These are phyloP conservation scores for Polymyxa betae DNA, from an alignment of 208 protist genomes.

Conservation along the genomic window DNA sequence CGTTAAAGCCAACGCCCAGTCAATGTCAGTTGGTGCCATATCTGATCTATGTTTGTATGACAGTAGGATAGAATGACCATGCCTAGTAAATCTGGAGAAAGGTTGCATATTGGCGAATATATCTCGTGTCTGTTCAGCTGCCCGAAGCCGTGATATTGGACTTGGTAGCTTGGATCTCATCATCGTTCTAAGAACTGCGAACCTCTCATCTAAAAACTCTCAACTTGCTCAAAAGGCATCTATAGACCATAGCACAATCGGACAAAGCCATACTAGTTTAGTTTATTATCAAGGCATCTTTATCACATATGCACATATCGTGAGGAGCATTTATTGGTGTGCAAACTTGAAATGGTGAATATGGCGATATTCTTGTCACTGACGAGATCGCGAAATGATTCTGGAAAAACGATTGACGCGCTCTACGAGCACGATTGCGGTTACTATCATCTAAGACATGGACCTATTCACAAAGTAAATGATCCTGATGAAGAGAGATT, in stretches of 20 bases:
- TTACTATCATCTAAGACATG: background rate
- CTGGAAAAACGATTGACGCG: too few relatives aligned
- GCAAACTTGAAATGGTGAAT: background rate
- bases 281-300: background rate
- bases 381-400: background rate
- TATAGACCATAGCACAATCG: background rate
- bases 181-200: background rate
- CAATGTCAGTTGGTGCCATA: background rate
- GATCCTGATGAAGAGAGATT: background rate
- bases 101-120: background rate
- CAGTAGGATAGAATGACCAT: background rate
- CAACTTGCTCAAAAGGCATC: background rate
- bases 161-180: background rate
- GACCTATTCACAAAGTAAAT: background rate
- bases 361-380: background rate
- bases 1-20: conserved; percentile 6
- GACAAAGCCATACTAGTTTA: background rate
- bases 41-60: background rate
- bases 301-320: conserved; percentile 49
- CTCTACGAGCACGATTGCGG: background rate
- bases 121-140: background rate
- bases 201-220: background rate
- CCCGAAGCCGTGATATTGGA: background rate
- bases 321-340: background rate
- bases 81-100: background rate